Conservation (phyloP, 1,284 basidiomycete species). For the Spongiforma sp. region DNA sequence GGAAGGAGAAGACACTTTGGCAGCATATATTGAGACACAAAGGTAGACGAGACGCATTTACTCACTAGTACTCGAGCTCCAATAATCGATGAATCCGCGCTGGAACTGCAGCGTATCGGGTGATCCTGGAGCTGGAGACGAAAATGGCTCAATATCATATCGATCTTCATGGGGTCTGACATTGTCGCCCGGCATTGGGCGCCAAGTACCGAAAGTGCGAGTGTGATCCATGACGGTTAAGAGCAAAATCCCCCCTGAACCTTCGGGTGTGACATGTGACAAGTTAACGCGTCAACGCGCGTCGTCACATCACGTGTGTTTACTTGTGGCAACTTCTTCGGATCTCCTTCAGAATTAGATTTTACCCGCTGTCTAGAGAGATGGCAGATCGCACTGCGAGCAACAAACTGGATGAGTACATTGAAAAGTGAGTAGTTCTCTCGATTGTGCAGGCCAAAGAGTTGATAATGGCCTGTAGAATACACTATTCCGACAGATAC, state of each 20-base stretch:
- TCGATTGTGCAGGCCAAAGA: conserved; percentile 9
- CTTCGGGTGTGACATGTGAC: conserved; percentile 14
- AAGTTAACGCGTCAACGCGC: conserved; percentile 24
- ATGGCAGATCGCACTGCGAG: conserved; percentile 40
- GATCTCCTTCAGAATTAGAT: conserved; percentile 4
- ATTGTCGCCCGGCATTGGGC: neutral
- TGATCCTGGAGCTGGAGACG: conserved; percentile 13
- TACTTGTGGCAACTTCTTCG: too few species aligned
- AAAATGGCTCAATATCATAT: conserved; percentile 1
- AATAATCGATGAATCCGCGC: conserved; percentile 10
- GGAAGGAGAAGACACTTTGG: conserved; percentile 46
- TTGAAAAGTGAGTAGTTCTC: conserved; percentile 59
- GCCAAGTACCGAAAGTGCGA: neutral
- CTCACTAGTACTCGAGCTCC: conserved; percentile 46
- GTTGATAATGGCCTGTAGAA: conserved; percentile 49
- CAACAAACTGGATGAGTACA: conserved; percentile 67
- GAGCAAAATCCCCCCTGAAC: conserved; percentile 15
- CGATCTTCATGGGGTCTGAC: neutral
- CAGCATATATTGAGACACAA: conserved; percentile 8
- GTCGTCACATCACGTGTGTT: conserved; percentile 28
- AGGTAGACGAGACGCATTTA: conserved; percentile 47
- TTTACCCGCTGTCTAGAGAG: conserved; percentile 7
- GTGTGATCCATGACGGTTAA: conserved; percentile 22
- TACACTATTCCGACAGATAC: conserved; percentile 86
- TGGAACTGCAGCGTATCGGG: conserved; percentile 8